Percentiles rank a stretch among this genome's conserved stretches.
Evolutionary conservation across 257 asterid genomes (phyloP).

Genomic region (Scutellaria galericulata): DNA sequence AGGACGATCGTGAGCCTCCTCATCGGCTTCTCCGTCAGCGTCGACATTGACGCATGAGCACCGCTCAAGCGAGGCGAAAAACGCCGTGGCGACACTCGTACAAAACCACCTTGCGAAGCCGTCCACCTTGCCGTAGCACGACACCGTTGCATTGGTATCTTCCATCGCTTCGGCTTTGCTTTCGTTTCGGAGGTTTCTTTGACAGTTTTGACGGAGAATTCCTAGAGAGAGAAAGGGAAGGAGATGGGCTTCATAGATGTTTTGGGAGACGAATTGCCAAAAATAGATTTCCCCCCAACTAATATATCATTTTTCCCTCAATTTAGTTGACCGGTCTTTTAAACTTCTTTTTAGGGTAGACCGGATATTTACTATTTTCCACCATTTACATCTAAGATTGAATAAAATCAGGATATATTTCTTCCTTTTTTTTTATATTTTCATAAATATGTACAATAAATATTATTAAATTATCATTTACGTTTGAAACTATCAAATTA

Average conservation of each 20-base stretch:
- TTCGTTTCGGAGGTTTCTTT: neutral
- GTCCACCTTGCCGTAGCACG: constrained; percentile 61
- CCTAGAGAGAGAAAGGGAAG: constrained; percentile 8
- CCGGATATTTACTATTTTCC: no score
- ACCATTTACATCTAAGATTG: no score
- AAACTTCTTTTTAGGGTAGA: no score
- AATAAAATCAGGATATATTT: no score
- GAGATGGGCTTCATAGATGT: no score
- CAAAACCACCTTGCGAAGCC: constrained; percentile 90
- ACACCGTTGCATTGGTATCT: constrained; percentile 44
- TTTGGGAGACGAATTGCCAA: neutral
- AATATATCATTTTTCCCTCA: no score
- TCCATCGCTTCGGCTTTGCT: constrained; percentile 41
- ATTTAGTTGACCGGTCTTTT: no score
- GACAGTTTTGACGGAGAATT: neutral
- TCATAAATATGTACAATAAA: no score
- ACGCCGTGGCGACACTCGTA: constrained; percentile 82
- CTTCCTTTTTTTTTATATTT: no score
- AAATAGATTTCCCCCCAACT: neutral
- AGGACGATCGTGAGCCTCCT: constrained; percentile 85
- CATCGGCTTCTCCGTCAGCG: constrained; percentile 81
- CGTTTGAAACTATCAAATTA: no score
- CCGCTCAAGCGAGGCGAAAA: constrained; percentile 89
- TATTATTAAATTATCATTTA: no score
- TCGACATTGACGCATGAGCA: constrained; percentile 93